These are phyloP conservation scores for Tilletia caries DNA, from an alignment of 1,284 basidiomycete species.

Conservation along the genomic window DNA sequence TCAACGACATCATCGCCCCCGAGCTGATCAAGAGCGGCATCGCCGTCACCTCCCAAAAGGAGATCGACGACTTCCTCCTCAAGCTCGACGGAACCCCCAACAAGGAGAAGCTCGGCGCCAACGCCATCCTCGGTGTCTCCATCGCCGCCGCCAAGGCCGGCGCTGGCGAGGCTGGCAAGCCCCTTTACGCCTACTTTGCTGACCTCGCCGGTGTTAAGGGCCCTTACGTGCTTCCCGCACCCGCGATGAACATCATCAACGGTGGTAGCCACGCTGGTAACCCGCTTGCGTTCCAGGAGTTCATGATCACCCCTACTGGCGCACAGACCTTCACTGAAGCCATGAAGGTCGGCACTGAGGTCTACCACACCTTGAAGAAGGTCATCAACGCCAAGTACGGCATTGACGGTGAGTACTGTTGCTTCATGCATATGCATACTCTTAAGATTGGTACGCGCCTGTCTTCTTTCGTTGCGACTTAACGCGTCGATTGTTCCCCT, in stretches of 20 bases:
- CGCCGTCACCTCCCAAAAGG: slow-evolving; percentile 86
- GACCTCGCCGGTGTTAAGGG: slow-evolving; percentile 89
- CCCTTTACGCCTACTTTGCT: slow-evolving; percentile 94
- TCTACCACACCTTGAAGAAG: slow-evolving; percentile 98
- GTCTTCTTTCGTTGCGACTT: no score
- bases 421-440: neutral
- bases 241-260: slow-evolving; percentile 98
- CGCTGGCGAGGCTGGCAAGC: slow-evolving; percentile 68
- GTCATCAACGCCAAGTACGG: slow-evolving; percentile 99
- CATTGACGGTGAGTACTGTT: slow-evolving; percentile 64
- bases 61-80: slow-evolving; percentile 97
- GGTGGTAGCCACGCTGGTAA: slow-evolving; percentile 99
- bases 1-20: slow-evolving; percentile 87
- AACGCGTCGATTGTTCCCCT: no score
- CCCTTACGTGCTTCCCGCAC: slow-evolving; percentile 68
- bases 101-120: slow-evolving; percentile 99
- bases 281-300: slow-evolving; percentile 80
- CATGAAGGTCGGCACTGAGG: slow-evolving; percentile 97
- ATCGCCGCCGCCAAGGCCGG: slow-evolving; percentile 93
- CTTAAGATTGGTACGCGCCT: neutral
- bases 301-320: slow-evolving; percentile 99
- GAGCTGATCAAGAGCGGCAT: slow-evolving; percentile 82
- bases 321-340: slow-evolving; percentile 96
- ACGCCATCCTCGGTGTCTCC: slow-evolving; percentile 97
- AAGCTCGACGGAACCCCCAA: slow-evolving; percentile 95